Evolutionary conservation across 129 eudicot species (phyloP).

Genomic region (Dittrichia graveolens): DNA sequence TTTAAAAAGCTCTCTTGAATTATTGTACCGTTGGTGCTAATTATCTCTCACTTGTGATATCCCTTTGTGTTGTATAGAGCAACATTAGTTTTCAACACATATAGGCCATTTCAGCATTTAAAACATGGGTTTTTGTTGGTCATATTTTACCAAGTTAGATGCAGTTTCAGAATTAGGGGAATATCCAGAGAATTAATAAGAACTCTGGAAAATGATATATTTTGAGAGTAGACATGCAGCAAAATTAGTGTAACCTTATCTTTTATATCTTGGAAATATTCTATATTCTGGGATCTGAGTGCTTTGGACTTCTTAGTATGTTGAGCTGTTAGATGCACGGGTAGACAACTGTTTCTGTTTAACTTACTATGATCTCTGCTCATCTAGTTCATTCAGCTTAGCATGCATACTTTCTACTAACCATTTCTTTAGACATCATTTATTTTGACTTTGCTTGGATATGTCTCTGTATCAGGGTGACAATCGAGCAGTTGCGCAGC

Average conservation of each 20-base stretch:
- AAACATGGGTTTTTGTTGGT: background rate
- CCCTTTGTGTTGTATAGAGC: conserved; percentile 6
- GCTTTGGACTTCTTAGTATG: background rate
- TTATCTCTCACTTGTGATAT: conserved; percentile 7
- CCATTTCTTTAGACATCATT: conserved; percentile 10
- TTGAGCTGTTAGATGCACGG: conserved; percentile 9
- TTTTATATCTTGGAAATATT: background rate
- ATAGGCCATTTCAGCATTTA: background rate
- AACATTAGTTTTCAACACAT: conserved; percentile 4
- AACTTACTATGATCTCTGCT: conserved; percentile 18
- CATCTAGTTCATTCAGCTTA: conserved; percentile 11
- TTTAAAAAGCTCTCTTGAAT: conserved; percentile 6
- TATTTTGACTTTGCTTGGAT: conserved; percentile 27
- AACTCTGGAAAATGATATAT: background rate
- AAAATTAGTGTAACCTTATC: conserved; percentile 8
- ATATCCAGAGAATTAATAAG: background rate
- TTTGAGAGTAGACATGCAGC: background rate
- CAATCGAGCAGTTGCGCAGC: conserved; percentile 74
- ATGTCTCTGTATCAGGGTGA: conserved; percentile 72
- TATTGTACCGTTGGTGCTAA: conserved; percentile 11
- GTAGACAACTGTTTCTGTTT: background rate
- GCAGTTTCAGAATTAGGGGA: background rate
- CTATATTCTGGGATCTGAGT: conserved; percentile 8
- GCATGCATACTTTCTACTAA: conserved; percentile 8
- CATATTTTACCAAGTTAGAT: background rate